phyloP scores from a whole-genome alignment of 495 filamentous ascomycete species.

The Penicillium arizonense region DNA sequence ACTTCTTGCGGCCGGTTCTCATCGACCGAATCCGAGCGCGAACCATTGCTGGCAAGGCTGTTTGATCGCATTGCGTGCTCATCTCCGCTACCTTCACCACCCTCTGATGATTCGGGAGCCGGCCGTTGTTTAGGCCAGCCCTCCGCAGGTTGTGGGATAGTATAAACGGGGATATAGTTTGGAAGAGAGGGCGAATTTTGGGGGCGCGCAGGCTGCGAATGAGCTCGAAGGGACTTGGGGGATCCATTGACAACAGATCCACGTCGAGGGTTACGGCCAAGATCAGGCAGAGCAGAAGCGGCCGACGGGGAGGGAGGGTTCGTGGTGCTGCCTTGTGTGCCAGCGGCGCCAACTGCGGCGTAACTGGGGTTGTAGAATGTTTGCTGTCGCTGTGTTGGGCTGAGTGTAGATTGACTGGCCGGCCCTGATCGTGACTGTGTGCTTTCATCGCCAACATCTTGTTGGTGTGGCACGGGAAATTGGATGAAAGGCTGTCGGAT shows the following conservation, averaged over 20 bases:
- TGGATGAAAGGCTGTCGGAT: conserved; percentile 48
- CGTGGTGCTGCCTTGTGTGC: conserved; percentile 51
- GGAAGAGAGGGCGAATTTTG: conserved; percentile 43
- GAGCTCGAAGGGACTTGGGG: conserved; percentile 55
- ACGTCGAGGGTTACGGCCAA: conserved; percentile 56
- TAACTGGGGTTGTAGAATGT: conserved; percentile 49
- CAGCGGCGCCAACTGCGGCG: conserved; percentile 40
- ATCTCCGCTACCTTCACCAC: conserved; percentile 38
- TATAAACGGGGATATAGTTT: conserved; percentile 37
- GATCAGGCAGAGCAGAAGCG: conserved; percentile 50
- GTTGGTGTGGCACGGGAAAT: conserved; percentile 42
- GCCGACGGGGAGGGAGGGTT: conserved; percentile 65
- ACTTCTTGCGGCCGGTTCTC: conserved; percentile 57
- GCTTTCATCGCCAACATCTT: conserved; percentile 40
- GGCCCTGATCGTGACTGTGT: conserved; percentile 42
- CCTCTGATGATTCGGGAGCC: conserved; percentile 34
- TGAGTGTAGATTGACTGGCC: conserved; percentile 48
- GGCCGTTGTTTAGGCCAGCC: conserved; percentile 32
- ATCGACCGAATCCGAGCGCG: conserved; percentile 42
- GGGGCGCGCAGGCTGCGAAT: conserved; percentile 64
- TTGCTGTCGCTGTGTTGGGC: conserved; percentile 43
- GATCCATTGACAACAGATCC: conserved; percentile 54
- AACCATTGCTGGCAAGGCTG: conserved; percentile 35
- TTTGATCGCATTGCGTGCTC: conserved; percentile 42
- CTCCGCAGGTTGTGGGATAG: conserved; percentile 32